A percentile compares a stretch with the other conserved stretches of the same genome.
phyloP scores from a whole-genome alignment of 1,284 basidiomycete species.

The Sphaerobolus stellatus region DNA sequence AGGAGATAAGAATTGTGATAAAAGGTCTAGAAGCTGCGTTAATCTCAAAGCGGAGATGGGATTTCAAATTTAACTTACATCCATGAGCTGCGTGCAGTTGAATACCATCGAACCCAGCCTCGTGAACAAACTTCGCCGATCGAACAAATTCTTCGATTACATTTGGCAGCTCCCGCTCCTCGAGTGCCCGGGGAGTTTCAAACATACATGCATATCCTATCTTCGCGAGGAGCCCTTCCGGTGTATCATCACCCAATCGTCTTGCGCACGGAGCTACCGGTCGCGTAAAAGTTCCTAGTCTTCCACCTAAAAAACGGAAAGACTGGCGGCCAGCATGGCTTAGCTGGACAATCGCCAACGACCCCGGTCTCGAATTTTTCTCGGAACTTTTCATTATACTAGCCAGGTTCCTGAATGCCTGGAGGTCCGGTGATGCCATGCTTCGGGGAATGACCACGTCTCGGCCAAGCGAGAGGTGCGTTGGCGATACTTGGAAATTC shows the following conservation, averaged over 20 bases:
- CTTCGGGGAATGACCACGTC: constrained; percentile 67
- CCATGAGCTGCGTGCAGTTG: constrained; percentile 90
- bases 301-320: constrained; percentile 67
- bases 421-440: constrained; percentile 40
- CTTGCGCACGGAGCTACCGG: constrained; percentile 77
- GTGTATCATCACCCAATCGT: constrained; percentile 45
- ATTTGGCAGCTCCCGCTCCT: constrained; percentile 56
- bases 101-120: constrained; percentile 85
- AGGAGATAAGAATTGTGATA: constrained; percentile 82
- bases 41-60: constrained; percentile 1
- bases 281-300: constrained; percentile 48
- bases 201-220: constrained; percentile 57
- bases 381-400: constrained; percentile 42
- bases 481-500: constrained; percentile 75
- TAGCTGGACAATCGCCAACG: constrained; percentile 77
- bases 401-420: constrained; percentile 55
- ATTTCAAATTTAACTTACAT: constrained; percentile 48
- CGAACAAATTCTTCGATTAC: constrained; percentile 68
- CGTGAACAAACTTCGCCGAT: constrained; percentile 65
- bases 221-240: constrained; percentile 36
- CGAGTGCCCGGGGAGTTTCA: constrained; percentile 64
- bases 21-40: constrained; percentile 64
- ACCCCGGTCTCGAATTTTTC: constrained; percentile 10
- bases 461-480: constrained; percentile 78
- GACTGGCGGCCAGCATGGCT: constrained; percentile 89